phyloP scores from a whole-genome alignment of 2,329 filamentous ascomycete genomes.

The Ceratocystis destructans region DNA sequence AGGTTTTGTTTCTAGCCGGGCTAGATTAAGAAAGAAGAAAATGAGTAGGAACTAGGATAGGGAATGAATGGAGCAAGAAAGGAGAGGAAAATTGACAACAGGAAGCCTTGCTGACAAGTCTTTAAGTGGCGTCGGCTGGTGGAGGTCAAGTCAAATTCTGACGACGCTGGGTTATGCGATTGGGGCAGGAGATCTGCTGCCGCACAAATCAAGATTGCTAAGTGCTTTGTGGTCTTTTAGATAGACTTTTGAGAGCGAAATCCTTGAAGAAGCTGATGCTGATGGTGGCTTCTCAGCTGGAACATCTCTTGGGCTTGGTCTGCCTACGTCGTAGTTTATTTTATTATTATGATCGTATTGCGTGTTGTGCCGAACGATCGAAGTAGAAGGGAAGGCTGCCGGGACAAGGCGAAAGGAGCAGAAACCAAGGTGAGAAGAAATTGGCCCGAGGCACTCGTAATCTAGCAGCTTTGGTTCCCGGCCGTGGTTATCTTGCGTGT shows the following conservation, averaged over 20 bases:
- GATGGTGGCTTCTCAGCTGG: not conserved
- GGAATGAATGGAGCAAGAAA: not conserved
- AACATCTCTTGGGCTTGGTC: no score
- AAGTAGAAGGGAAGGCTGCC: no score
- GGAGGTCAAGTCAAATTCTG: not conserved
- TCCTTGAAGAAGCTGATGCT: not conserved
- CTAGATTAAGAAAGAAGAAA: not conserved
- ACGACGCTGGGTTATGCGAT: not conserved
- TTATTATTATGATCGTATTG: not conserved
- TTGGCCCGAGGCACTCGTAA: not conserved
- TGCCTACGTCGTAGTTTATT: not conserved
- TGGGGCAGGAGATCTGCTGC: not conserved
- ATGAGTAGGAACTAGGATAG: no score
- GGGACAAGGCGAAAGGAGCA: not conserved
- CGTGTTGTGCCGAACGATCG: not conserved
- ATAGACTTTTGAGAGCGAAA: not conserved
- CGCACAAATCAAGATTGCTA: not conserved
- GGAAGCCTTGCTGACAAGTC: not conserved
- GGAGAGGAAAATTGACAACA: not conserved
- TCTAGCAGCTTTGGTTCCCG: not conserved
- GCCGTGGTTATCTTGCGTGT: not conserved
- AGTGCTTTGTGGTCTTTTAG: not conserved
- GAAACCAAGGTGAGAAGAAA: not conserved
- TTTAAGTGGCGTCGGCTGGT: not conserved
- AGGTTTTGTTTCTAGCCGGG: not conserved